Evolutionary conservation across 257 asterid species (phyloP), one percentile per base, ranked within the genome.

Genomic region (Fraxinus anomala): DNA sequence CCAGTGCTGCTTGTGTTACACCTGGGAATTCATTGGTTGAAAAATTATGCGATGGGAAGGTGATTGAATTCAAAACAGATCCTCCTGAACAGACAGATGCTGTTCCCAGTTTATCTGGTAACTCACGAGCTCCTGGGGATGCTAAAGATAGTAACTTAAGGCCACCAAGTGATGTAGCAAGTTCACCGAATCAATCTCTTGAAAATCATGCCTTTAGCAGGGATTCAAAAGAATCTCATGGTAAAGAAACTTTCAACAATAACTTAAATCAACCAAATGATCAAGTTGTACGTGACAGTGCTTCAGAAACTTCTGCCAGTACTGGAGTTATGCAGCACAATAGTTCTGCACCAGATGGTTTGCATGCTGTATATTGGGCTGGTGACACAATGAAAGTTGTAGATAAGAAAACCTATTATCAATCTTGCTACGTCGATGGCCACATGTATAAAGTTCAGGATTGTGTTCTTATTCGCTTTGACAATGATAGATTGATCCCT

Each of bases 381-480:
- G 96, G 98, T 74, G 87, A 86, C n/a, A 82, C 88, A 66, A 78
- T 83, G 83, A 85, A 86, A 85, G 84, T 78, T 69, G 85, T 82
- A 84, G 97, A 90, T 82, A 90, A 81, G 56, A 92, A 90, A 83
- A 74, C 78, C 11, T 90, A 83, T 80, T 92, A 91, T 81, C 79
- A 88, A 31, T 86, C 97, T 74, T 91, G 96, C 90, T 69, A 84
- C 87, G 80, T 95, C 79, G 85, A 83, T 59, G 98, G 95, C 74
- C 84, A 86, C 83, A 76, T 81, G 68, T 91, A 90, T 76, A 90
- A 84, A 78, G 80, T 75, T 28, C 83, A 59, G 78, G 96, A 92
- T 74, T 89, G 92, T 80, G 93, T 83, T 81, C 96, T 89, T 78
- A 75, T 91, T 82, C 91, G 85, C 72, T 83, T 79, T 83, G 85